These are phyloP conservation scores for Tetradesmus obliquus DNA, from an alignment of 139 green algal species.

Conservation along the genomic window DNA sequence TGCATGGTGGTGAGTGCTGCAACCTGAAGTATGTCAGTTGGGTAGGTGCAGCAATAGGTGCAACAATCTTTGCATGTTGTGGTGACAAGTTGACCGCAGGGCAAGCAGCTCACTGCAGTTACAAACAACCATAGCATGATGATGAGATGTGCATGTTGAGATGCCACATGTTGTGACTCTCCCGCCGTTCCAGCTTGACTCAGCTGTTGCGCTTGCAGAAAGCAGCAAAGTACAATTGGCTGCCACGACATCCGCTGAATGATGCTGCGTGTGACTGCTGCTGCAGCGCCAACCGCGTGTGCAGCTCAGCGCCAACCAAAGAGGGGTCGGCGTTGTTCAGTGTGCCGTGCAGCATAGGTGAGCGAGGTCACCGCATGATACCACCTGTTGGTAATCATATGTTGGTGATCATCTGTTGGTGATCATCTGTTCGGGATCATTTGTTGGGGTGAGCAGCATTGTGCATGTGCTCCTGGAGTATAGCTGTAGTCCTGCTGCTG, in stretches of 20 bases:
- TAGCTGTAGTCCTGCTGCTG: background rate
- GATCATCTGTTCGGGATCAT: background rate
- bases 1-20: conserved; percentile 27
- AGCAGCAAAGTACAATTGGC: too few relatives aligned
- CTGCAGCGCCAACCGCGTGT: conserved; percentile 34
- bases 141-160: too few relatives aligned
- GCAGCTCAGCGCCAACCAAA: background rate
- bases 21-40: background rate
- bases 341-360: conserved; percentile 23
- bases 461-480: background rate
- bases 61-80: too few relatives aligned
- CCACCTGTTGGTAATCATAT: too few relatives aligned
- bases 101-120: too few relatives aligned
- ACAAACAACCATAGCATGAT: too few relatives aligned
- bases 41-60: too few relatives aligned
- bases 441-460: background rate
- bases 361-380: background rate
- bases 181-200: too few relatives aligned
- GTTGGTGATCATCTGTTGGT: background rate
- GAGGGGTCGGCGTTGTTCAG: background rate
- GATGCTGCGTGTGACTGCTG: background rate
- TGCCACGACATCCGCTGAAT: background rate
- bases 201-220: too few relatives aligned
- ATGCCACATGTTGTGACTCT: too few relatives aligned
- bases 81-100: too few relatives aligned